Percentiles rank a stretch among this genome's conserved stretches.
Evolutionary conservation across 495 filamentous ascomycete species (phyloP).

Genomic region (Sphaerosporella brunnea): DNA sequence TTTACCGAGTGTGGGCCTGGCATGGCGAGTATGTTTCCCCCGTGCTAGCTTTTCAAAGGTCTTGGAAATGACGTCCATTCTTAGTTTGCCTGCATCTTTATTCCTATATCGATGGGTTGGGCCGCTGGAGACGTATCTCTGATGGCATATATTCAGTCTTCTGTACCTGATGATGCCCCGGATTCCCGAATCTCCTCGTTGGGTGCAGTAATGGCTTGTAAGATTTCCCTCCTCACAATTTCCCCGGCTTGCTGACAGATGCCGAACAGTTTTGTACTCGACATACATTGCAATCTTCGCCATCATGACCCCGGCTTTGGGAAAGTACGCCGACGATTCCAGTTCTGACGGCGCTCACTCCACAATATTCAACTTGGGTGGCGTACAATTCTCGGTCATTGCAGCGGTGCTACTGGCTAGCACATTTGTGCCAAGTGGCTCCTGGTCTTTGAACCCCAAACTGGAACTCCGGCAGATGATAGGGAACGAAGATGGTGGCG

Average conservation of each 20-base stretch:
- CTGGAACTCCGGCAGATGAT: too few species aligned
- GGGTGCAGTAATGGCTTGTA: background rate
- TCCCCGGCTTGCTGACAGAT: background rate
- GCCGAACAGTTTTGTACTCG: slow-evolving; percentile 10
- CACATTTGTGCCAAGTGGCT: slow-evolving; percentile 29
- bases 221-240: background rate
- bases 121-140: slow-evolving; percentile 33
- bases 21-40: background rate
- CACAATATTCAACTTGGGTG: slow-evolving; percentile 20
- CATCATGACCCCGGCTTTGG: slow-evolving; percentile 29
- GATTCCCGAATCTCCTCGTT: background rate
- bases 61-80: background rate
- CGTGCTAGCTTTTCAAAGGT: too few species aligned
- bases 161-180: background rate
- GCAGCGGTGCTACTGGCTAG: slow-evolving; percentile 25
- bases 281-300: slow-evolving; percentile 32
- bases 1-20: background rate
- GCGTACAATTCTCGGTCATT: slow-evolving; percentile 30
- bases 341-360: background rate
- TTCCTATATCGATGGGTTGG: slow-evolving; percentile 33
- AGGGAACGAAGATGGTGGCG: too few species aligned
- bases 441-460: slow-evolving; percentile 29
- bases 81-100: slow-evolving; percentile 1
- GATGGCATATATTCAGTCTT: slow-evolving; percentile 28
- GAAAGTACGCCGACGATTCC: slow-evolving; percentile 28